These are phyloP conservation scores for Chenopodium album DNA, from an alignment of 148 eudicot genomes.

Conservation along the genomic window DNA sequence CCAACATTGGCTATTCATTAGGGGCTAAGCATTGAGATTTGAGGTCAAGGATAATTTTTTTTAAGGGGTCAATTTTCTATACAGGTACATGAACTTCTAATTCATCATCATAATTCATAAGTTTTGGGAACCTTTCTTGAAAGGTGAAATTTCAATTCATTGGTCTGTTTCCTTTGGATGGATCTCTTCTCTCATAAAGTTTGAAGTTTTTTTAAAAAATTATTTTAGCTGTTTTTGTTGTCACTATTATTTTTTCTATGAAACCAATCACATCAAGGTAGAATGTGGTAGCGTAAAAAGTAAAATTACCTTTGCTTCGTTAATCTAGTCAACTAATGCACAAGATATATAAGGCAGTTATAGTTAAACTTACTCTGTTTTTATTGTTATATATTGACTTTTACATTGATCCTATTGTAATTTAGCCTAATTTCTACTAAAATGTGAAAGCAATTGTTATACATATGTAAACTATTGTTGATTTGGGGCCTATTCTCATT, in stretches of 20 bases:
- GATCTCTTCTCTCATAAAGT: no score
- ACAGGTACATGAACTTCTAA: neutral
- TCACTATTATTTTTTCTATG: neutral
- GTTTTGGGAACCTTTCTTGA: neutral
- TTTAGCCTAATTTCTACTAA: no score
- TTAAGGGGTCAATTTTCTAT: neutral
- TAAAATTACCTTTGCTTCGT: neutral
- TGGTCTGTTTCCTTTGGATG: neutral
- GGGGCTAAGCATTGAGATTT: neutral
- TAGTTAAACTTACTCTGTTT: no score
- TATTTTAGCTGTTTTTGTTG: neutral
- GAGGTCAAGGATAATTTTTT: neutral
- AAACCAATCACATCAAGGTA: neutral
- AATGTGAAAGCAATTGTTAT: no score
- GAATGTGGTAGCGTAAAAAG: neutral
- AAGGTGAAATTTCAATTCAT: constrained; percentile 1
- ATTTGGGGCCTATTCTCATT: no score
- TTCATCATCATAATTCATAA: neutral
- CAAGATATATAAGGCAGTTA: no score
- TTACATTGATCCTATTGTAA: no score
- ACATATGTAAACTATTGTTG: no score
- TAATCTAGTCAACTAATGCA: no score
- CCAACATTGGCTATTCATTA: neutral
- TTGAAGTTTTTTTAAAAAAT: neutral
- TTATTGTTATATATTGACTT: no score